phyloP scores from a whole-genome alignment of 768 basidiomycete genomes.

The Cystofilobasidium ferigula region DNA sequence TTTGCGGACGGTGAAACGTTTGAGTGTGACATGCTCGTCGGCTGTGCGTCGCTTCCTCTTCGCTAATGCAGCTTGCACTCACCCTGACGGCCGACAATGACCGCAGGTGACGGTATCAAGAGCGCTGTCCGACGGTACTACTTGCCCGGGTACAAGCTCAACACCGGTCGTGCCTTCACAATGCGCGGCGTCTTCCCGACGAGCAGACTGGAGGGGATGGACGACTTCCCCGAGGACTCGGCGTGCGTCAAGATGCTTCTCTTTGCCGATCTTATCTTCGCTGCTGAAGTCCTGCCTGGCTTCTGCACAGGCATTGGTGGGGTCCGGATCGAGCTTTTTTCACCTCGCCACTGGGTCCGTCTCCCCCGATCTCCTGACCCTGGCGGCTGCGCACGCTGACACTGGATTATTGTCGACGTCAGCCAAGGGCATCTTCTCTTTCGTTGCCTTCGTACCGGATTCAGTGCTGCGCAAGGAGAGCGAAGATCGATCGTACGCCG shows the following conservation, averaged over 20 bases:
- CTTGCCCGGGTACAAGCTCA: neutral
- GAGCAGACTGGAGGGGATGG: neutral
- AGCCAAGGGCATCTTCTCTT: constrained; percentile 8
- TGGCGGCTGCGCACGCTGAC: neutral
- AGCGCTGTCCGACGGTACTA: neutral
- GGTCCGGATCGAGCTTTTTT: constrained; percentile 9
- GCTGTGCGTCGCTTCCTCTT: neutral
- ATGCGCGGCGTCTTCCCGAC: constrained; percentile 6
- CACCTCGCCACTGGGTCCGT: constrained; percentile 7
- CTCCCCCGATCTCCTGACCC: neutral
- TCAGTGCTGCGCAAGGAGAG: neutral
- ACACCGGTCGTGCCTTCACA: constrained; percentile 1
- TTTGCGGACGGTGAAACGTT: neutral
- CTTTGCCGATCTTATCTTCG: neutral
- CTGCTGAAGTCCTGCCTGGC: too few relatives aligned
- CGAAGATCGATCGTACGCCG: neutral
- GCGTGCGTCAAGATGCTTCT: neutral
- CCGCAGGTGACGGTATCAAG: constrained; percentile 9
- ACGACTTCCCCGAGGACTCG: neutral
- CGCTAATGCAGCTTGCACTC: neutral
- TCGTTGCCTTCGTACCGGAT: constrained; percentile 14
- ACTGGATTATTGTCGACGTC: neutral
- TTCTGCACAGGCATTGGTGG: constrained; percentile 12
- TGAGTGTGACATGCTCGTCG: constrained; percentile 9
- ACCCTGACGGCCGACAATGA: too few relatives aligned